phyloP scores from a whole-genome alignment of 345 rosid species.

The Linum usitatissimum region DNA sequence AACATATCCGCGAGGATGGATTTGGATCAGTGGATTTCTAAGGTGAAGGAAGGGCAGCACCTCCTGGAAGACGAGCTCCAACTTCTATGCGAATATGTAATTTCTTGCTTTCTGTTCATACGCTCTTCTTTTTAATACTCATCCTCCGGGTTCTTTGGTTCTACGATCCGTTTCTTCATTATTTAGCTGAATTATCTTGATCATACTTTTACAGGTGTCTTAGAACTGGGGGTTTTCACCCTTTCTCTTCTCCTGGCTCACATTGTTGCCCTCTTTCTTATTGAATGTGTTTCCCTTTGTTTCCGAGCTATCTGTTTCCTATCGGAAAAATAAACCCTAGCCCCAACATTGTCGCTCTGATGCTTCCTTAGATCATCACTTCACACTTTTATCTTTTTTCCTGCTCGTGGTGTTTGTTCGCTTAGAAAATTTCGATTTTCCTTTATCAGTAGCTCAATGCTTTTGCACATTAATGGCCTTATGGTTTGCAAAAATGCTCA shows the following conservation, averaged over 20 bases:
- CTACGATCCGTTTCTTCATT: background rate
- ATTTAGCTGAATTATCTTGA: background rate
- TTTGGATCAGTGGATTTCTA: slow-evolving; percentile 95
- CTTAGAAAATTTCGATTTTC: background rate
- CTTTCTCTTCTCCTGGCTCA: background rate
- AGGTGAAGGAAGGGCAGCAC: slow-evolving; percentile 93
- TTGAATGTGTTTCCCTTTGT: background rate
- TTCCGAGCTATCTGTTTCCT: background rate
- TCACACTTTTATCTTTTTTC: background rate
- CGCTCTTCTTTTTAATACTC: background rate
- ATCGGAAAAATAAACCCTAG: background rate
- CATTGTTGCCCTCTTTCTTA: background rate
- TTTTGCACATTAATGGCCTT: background rate
- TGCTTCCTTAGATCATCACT: background rate
- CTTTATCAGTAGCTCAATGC: background rate
- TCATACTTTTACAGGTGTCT: background rate
- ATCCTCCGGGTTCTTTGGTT: background rate
- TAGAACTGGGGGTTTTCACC: background rate
- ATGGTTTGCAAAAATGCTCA: too few species aligned
- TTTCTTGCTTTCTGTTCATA: slow-evolving; percentile 5
- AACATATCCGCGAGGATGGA: slow-evolving; percentile 43
- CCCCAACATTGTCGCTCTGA: background rate
- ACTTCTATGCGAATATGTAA: slow-evolving; percentile 94
- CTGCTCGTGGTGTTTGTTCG: background rate
- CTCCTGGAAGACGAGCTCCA: slow-evolving; percentile 94